Percentiles rank a stretch among this genome's conserved stretches.
phyloP scores from a whole-genome alignment of 306 rosid species.

The Prinsepia uniflora region DNA sequence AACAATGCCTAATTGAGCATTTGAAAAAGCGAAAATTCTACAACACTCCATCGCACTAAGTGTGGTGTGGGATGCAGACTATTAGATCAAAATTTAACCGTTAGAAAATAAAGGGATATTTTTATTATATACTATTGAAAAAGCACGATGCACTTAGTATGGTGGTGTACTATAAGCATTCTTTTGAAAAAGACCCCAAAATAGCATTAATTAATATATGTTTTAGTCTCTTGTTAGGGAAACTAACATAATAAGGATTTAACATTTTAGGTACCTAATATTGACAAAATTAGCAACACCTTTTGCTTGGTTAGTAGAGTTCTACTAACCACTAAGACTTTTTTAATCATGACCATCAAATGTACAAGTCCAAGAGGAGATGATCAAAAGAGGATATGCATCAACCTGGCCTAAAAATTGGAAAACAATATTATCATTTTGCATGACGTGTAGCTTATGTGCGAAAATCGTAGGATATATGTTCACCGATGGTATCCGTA shows the following conservation, averaged over 20 bases:
- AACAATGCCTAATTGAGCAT: conserved; percentile 27
- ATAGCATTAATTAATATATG: not conserved
- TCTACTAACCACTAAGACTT: conserved; percentile 70
- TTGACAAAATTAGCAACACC: conserved; percentile 29
- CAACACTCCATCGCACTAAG: no score
- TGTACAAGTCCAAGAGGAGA: conserved; percentile 30
- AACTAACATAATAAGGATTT: conserved; percentile 58
- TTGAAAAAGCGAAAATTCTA: no score
- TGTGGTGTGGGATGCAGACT: no score
- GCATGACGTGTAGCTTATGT: conserved; percentile 50
- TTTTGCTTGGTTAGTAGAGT: conserved; percentile 53
- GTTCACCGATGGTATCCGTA: not conserved
- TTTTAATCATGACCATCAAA: conserved; percentile 32
- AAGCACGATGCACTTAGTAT: no score
- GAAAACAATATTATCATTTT: conserved; percentile 32
- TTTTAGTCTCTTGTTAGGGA: conserved; percentile 59
- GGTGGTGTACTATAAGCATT: no score
- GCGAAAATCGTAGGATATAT: conserved; percentile 12
- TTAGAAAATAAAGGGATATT: no score
- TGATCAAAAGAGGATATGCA: not conserved
- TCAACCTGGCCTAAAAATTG: no score
- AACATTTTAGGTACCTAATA: conserved; percentile 50
- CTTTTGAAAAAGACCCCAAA: conserved; percentile 44
- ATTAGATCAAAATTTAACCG: no score
- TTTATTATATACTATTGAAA: no score